Evolutionary conservation across 257 asterid species (phyloP), one percentile per base, ranked within the genome.

Genomic region (Salvia hispanica): DNA sequence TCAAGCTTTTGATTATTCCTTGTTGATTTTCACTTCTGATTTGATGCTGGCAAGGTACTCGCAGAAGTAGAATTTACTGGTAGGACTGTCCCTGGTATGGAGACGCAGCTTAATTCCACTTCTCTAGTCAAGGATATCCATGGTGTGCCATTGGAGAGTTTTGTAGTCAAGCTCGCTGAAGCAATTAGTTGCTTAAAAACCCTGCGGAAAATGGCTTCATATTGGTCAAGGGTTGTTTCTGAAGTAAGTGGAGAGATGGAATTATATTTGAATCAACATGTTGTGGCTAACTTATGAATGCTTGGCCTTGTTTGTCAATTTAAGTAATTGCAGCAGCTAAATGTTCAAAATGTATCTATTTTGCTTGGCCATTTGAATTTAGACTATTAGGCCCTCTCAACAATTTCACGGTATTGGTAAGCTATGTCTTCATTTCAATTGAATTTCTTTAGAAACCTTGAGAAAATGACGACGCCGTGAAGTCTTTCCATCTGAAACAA

Each of bases 71-170:
- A 75, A 48, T 77, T 80, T 72, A 61, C 76, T 36, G 83, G 87
- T 81, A 77, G 86, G 75, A 81, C 80, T 57, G 75, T 76, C 68
- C 68, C 77, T 72, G 80, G 66, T 60, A 62, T 73, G 58, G 91
- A 80, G 72, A 85, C 78, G 74, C 84, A 74, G 60, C 45, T 84
- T 61, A 83, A 58, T 64, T 52, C 83, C 56, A 73, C 94, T 68
- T 73, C 86, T 69, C 83, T 94, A 74, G 85, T 85, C 48, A 94
- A 84, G 79, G 99, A 94, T 69, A 87, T 91, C 79, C 97, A 87
- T 76, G 96, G 96, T 64, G 96, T 96, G 73, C 99, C 99, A 67
- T 79, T 90, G 72, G 97, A 88, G 53, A 79, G 97, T 79, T 84
- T 94, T 81, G 80, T 94, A 57, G 85, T 88, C 75, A 88, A 87